Evolutionary conservation across 1,284 basidiomycete genomes (phyloP).

Genomic region (Sanguinoderma infundibulare): DNA sequence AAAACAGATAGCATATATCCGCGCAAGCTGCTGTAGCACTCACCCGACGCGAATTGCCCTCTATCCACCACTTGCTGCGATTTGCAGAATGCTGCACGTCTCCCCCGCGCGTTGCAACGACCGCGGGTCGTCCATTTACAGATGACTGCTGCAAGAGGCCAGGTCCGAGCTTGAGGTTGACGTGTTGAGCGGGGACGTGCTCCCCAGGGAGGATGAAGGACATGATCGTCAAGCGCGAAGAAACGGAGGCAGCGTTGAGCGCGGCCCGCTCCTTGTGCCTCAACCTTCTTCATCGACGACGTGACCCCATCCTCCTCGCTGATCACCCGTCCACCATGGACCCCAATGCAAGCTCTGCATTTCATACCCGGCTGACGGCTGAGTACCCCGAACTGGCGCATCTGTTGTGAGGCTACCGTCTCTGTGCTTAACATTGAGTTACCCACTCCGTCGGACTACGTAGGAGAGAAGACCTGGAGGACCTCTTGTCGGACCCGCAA

Average conservation of each 20-base stretch:
- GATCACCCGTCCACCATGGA: conserved; percentile 11
- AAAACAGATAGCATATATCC: background rate
- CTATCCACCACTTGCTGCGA: conserved; percentile 81
- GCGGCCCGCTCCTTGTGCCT: background rate
- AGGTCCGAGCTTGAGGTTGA: conserved; percentile 81
- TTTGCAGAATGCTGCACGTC: conserved; percentile 70
- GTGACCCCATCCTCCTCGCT: background rate
- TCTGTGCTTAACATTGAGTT: background rate
- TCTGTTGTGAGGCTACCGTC: conserved; percentile 56
- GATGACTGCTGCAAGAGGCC: conserved; percentile 61
- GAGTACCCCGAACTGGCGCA: conserved; percentile 76
- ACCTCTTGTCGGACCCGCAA: conserved; percentile 76
- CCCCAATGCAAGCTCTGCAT: background rate
- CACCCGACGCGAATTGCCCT: conserved; percentile 75
- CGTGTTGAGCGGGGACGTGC: conserved; percentile 65
- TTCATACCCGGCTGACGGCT: conserved; percentile 55
- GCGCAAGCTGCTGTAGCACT: conserved; percentile 30
- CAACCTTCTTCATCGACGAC: conserved; percentile 4
- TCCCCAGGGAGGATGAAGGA: conserved; percentile 72
- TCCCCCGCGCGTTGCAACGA: conserved; percentile 73
- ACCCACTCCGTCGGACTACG: background rate
- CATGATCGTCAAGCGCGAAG: conserved; percentile 41
- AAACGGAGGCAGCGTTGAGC: background rate
- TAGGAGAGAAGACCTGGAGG: conserved; percentile 88
- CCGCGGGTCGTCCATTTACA: conserved; percentile 38